Percentiles rank a stretch among this genome's conserved stretches.
These are phyloP conservation scores for Fusarium nematophilum DNA, from an alignment of 2,329 filamentous ascomycete genomes.

Conservation along the genomic window DNA sequence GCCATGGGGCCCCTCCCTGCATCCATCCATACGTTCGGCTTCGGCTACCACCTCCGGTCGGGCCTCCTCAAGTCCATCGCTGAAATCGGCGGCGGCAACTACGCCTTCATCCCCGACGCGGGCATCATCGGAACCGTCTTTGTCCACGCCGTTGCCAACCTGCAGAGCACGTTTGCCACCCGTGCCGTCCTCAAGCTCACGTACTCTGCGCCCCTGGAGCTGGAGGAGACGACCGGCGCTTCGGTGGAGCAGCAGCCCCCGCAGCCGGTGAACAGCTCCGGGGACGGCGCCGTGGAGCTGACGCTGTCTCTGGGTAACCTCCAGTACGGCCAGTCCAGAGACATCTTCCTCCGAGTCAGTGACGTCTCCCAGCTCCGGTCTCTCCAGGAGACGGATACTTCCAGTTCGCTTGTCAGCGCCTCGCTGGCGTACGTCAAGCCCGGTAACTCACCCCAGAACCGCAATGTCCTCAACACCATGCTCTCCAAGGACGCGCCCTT, in stretches of 20 bases:
- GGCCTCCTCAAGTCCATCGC: constrained; percentile 70
- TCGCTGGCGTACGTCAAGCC: constrained; percentile 50
- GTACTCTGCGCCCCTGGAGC: constrained; percentile 49
- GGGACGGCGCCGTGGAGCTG: constrained; percentile 42
- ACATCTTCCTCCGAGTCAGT: constrained; percentile 60
- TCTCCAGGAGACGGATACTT: background rate
- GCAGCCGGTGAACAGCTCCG: constrained; percentile 6
- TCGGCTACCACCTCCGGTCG: constrained; percentile 51
- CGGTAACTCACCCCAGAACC: constrained; percentile 6
- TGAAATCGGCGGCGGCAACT: constrained; percentile 67
- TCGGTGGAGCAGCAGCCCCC: constrained; percentile 52
- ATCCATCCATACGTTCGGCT: constrained; percentile 54
- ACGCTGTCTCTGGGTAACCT: constrained; percentile 62
- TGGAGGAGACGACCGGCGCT: constrained; percentile 55
- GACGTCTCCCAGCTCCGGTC: constrained; percentile 29
- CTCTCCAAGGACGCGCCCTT: background rate
- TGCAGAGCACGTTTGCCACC: constrained; percentile 68
- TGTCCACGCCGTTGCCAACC: constrained; percentile 69
- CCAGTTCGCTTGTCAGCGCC: constrained; percentile 46
- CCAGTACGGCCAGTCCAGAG: constrained; percentile 70
- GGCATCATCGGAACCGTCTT: constrained; percentile 74
- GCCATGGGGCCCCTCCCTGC: constrained; percentile 54
- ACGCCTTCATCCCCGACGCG: constrained; percentile 70
- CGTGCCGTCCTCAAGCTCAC: constrained; percentile 57
- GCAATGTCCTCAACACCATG: background rate